These are phyloP conservation scores for Chamaecrista fasciculata DNA, from an alignment of 306 rosid genomes.

Conservation along the genomic window DNA sequence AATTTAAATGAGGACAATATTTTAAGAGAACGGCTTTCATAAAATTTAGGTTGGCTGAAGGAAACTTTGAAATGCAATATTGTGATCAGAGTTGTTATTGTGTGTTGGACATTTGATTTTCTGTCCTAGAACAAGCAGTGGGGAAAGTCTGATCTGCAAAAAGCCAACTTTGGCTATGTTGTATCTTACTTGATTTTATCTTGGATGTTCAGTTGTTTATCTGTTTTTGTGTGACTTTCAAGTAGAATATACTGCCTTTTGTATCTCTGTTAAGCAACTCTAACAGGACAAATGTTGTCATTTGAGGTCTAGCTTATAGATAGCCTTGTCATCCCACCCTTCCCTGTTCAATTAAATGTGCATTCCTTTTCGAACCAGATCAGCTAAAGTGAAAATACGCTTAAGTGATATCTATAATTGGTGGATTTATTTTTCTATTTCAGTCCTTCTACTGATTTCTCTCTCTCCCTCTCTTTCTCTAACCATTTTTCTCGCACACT, in stretches of 20 bases:
- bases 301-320: not conserved
- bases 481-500: too few species aligned
- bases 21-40: not conserved
- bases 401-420: too few species aligned
- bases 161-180: too few species aligned
- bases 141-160: too few species aligned
- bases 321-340: not conserved
- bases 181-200: not conserved
- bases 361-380: too few species aligned
- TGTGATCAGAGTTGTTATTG: not conserved
- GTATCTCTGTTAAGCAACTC: not conserved
- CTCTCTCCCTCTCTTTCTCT: too few species aligned
- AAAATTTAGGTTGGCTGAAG: slow-evolving; percentile 3
- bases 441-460: too few species aligned
- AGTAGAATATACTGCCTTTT: not conserved
- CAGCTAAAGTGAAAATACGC: too few species aligned
- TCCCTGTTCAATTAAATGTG: not conserved
- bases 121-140: too few species aligned
- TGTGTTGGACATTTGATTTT: not conserved
- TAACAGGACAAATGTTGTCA: not conserved
- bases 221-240: not conserved
- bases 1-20: not conserved
- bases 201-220: too few species aligned
- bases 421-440: too few species aligned
- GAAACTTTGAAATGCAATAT: not conserved